These are phyloP conservation scores for Suillus decipiens DNA, from an alignment of 768 basidiomycete genomes.

Conservation along the genomic window DNA sequence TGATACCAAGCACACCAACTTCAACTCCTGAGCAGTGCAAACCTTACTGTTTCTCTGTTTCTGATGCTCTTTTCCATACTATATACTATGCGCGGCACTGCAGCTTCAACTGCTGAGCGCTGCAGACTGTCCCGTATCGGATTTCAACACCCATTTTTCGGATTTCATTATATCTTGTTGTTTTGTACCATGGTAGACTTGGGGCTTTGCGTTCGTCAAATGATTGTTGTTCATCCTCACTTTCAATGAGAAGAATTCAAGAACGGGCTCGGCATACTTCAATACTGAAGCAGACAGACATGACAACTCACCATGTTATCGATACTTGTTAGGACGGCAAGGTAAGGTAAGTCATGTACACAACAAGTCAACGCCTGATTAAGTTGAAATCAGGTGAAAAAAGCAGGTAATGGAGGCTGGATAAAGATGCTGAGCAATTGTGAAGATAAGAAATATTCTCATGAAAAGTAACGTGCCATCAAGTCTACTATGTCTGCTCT, in stretches of 20 bases:
- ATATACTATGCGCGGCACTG: neutral
- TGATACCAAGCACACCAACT: neutral
- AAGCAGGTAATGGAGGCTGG: too few species aligned
- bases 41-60: neutral
- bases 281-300: neutral
- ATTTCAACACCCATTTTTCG: too few species aligned
- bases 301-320: neutral
- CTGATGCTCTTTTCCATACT: neutral
- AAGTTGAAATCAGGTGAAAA: too few species aligned
- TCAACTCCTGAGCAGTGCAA: too few species aligned
- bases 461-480: too few species aligned
- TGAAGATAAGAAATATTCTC: too few species aligned
- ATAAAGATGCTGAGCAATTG: too few species aligned
- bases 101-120: neutral
- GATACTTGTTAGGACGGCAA: neutral
- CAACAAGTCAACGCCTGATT: too few species aligned
- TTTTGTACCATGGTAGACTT: neutral
- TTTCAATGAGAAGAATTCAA: neutral
- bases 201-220: neutral
- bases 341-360: neutral
- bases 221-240: neutral
- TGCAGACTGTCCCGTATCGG: neutral
- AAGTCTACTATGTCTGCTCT: too few species aligned
- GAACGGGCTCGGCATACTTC: neutral
- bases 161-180: neutral